Percentiles rank a stretch among this genome's conserved stretches.
Evolutionary conservation across 352 stramenopile species (phyloP).

Genomic region (Plasmopara halstedii): DNA sequence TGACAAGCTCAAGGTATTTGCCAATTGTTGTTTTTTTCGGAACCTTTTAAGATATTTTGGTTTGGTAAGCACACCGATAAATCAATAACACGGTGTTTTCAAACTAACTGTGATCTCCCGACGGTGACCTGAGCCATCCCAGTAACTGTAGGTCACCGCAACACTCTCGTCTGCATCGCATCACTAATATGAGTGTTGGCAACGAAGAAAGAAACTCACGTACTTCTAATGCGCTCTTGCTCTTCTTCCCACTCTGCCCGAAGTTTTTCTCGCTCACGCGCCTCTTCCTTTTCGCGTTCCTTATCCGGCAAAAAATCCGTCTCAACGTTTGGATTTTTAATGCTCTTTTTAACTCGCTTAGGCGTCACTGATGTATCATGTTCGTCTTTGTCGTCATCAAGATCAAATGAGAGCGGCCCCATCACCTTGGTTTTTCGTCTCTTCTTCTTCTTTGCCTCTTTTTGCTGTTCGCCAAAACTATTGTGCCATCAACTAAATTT

Average conservation of each 20-base stretch:
- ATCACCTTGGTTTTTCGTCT: conserved; percentile 77
- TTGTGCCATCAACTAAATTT: background rate
- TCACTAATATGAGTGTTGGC: background rate
- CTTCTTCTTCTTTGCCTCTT: conserved; percentile 49
- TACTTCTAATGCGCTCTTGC: conserved; percentile 92
- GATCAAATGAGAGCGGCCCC: conserved; percentile 70
- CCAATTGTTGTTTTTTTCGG: conserved; percentile 90
- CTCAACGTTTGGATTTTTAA: conserved; percentile 92
- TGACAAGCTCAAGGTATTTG: conserved; percentile 81
- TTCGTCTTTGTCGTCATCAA: conserved; percentile 58
- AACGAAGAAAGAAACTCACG: conserved; percentile 2
- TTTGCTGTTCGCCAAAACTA: conserved; percentile 25
- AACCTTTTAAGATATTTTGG: conserved; percentile 26
- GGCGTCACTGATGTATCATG: conserved; percentile 19
- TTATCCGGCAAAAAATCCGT: conserved; percentile 94
- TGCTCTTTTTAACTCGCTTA: conserved; percentile 54
- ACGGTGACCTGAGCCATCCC: conserved; percentile 95
- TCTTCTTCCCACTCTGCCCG: conserved; percentile 88
- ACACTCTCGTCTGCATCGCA: conserved; percentile 75
- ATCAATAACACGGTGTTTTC: background rate
- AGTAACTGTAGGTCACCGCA: conserved; percentile 97
- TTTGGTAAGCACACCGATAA: background rate
- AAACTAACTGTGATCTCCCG: conserved; percentile 75
- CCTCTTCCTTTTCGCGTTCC: conserved; percentile 80
- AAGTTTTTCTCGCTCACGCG: conserved; percentile 71